Evolutionary conservation across 257 asterid genomes (phyloP).

Genomic region (Euphrasia confusa): DNA sequence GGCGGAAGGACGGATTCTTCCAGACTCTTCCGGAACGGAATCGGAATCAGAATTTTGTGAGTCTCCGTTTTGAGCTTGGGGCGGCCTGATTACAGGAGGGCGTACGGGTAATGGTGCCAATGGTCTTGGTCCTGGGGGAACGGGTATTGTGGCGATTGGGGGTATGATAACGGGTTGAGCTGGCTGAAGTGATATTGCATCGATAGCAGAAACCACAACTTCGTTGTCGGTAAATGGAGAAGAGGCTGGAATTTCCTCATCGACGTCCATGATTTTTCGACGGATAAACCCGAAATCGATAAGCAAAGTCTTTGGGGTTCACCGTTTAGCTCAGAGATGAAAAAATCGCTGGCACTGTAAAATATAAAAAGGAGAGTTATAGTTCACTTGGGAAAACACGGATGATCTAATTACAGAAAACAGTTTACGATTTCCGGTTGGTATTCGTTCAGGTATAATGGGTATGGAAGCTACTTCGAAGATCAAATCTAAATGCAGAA

Average conservation of each 20-base stretch:
- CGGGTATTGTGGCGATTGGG: slow-evolving; percentile 56
- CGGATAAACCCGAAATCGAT: slow-evolving; percentile 11
- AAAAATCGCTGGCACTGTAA: neutral
- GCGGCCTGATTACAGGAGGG: slow-evolving; percentile 49
- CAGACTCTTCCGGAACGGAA: slow-evolving; percentile 54
- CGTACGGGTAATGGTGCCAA: slow-evolving; percentile 66
- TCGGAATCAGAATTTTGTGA: slow-evolving; percentile 45
- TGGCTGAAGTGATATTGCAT: slow-evolving; percentile 41
- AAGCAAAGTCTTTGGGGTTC: slow-evolving; percentile 9
- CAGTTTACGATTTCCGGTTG: neutral
- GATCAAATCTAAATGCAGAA: neutral
- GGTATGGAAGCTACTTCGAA: neutral
- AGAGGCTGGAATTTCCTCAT: slow-evolving; percentile 45
- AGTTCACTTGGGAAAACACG: neutral
- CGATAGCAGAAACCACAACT: slow-evolving; percentile 39
- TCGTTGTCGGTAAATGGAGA: slow-evolving; percentile 35
- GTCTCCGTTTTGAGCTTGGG: slow-evolving; percentile 55
- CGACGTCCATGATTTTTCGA: slow-evolving; percentile 52
- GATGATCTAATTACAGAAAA: neutral
- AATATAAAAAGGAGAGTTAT: neutral
- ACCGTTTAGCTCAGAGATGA: neutral
- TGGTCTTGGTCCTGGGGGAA: slow-evolving; percentile 48
- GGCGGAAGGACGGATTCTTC: slow-evolving; percentile 21
- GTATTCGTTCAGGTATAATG: neutral
- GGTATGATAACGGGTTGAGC: slow-evolving; percentile 37